Evolutionary conservation across 805 yeast species (phyloP), one percentile per base, ranked within the genome.

Genomic region (Candida saitoana): DNA sequence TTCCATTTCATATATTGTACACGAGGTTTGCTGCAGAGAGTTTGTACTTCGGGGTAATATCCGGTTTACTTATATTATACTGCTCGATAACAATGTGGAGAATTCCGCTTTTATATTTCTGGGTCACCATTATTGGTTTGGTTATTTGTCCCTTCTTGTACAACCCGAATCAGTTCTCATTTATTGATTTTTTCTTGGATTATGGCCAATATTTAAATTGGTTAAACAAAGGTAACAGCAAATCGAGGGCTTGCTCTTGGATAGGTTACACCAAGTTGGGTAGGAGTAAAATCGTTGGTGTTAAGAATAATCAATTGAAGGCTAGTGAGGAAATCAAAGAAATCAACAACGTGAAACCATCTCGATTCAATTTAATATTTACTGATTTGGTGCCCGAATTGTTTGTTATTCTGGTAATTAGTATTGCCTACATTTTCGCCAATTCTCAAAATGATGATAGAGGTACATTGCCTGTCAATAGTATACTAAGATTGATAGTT

Each of bases 81-180:
- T 70, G 80, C 32, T 74, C 87, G 2, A 52, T 79, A 11, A 65
- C 79, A 0, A 76, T 81, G 74, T 85, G 90, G 89, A 75, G 70
- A 30, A 45, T 62, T 8, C 72, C 80, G 2, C 61, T 80, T 29
- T 43, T 79, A 11, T 85, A 86, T 76, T 83, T 85, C 60, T 84
- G 89, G 87, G 69, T 81, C 6, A 83, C 88, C 0, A 73, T 82
- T 19, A 55, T 76, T 12, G 82, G 88, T 0, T 68, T 85, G 59
- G 70, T 83, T 45, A 63, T 82, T 44, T 81, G 89, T 2, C 93
- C 93, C 5, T 82, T 82, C 50, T 59, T 84, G 33, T 85, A 79
- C 64, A 85, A 85, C 56, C 91, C 93, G 1, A 85, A 84, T 57
- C 91, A 85, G 52, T 84, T 82, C 49, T 73, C 80, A 3, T 79